Base-by-base conservation (phyloP, 805 yeast species). In the Starmerella vitae region DNA sequence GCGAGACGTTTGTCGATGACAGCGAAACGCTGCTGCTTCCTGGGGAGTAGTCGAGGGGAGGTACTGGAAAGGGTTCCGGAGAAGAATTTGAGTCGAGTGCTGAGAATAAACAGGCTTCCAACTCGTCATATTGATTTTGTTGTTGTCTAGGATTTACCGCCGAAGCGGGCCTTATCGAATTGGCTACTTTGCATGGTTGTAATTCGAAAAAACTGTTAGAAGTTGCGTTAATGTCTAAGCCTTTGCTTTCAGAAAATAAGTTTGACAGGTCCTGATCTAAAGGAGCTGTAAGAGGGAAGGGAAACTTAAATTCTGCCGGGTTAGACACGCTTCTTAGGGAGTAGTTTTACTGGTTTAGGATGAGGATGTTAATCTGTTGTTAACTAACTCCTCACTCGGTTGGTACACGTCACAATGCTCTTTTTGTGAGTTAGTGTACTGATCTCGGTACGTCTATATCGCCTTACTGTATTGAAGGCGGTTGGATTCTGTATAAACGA, bases 251-350 rank as follows among this genome's bases (percentile, higher is more conserved):
- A 33, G 42, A 31, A 20, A 44, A 38, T 42, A 44, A 34, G 42
- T 41, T 36, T 34, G 38, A 44, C 47, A 41, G 38, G 41, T 41
- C 47, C 38, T 24, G 20, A 12, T 29, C 28, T 13, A 20, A 10
- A 15, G 39, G 47, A 44, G 47, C 44, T 44, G 47, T 44, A 22
- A 34, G 34, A 20, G 15, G 5, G 17, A 14, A 31, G 21, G 39
- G 38, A 28, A 38, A 34, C 44, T 43, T 38, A 20, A 20, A 20
- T 32, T 41, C 42, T 41, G 41, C 14, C 30, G 21, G 38, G 12
- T 29, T 20, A 44, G 47, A 41, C 47, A 44, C 24, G 24, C 34
- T 34, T 32, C 4, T 17, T 20, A 5, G 20, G 21, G 26, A 22
- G 26, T 22, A 22, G 26, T 22, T 22, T 22, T 22, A 22, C 10